These are phyloP conservation scores for Ulvella scutata DNA, from an alignment of 139 green algal species.

Conservation along the genomic window DNA sequence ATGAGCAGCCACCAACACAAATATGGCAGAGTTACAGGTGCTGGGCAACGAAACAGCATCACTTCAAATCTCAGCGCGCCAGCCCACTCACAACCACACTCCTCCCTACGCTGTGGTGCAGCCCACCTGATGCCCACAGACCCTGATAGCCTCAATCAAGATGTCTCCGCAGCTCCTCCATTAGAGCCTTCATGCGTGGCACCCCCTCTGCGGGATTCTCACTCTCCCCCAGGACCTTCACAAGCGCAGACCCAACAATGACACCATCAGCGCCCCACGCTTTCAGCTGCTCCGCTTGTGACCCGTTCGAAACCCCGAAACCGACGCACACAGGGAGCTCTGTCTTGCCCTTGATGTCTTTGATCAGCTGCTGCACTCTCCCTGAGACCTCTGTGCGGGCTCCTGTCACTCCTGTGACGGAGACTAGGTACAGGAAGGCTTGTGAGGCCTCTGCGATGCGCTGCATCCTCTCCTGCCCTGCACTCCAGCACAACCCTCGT, in stretches of 20 bases:
- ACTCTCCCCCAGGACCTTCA: slow-evolving; percentile 67
- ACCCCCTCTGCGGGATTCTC: slow-evolving; percentile 13
- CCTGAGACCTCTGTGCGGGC: slow-evolving; percentile 35
- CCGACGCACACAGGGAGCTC: slow-evolving; percentile 69
- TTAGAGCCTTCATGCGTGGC: not conserved
- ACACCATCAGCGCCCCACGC: slow-evolving; percentile 92
- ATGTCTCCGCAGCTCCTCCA: not conserved
- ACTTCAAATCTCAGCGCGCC: no score
- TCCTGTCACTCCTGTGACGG: slow-evolving; percentile 82
- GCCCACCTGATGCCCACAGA: no score
- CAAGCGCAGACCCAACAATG: slow-evolving; percentile 87
- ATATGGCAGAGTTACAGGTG: no score
- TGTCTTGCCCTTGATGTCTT: slow-evolving; percentile 13
- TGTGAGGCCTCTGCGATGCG: slow-evolving; percentile 68
- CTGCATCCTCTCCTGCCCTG: slow-evolving; percentile 20
- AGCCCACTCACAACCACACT: no score
- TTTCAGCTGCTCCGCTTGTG: slow-evolving; percentile 68
- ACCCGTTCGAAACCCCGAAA: slow-evolving; percentile 82
- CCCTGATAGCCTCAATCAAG: not conserved
- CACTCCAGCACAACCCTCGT: no score
- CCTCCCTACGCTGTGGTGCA: no score
- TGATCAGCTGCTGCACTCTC: slow-evolving; percentile 70
- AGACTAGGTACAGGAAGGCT: slow-evolving; percentile 98
- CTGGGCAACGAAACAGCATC: no score
- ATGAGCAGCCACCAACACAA: no score